A percentile compares a stretch with the other conserved stretches of the same genome.
phyloP scores from a whole-genome alignment of 2,329 filamentous ascomycete species.

The Monilinia fructigena region DNA sequence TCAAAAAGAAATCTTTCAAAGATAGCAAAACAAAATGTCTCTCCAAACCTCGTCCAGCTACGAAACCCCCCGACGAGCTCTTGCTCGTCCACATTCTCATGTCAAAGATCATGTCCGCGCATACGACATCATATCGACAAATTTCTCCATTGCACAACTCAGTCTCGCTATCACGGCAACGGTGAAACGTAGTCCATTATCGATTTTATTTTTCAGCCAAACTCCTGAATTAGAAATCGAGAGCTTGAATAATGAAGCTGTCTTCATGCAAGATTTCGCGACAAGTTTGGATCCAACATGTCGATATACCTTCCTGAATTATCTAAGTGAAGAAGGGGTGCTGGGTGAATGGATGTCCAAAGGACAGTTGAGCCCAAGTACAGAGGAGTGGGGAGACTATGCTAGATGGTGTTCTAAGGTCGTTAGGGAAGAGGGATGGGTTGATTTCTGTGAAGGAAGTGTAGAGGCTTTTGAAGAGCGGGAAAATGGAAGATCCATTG shows the following conservation, averaged over 20 bases:
- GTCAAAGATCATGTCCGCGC: background rate
- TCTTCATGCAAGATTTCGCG: slow-evolving; percentile 19
- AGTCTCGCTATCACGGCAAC: slow-evolving; percentile 19
- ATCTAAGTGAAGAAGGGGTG: slow-evolving; percentile 11
- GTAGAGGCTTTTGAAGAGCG: background rate
- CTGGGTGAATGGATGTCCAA: slow-evolving; percentile 16
- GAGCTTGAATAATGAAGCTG: background rate
- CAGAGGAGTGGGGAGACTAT: slow-evolving; percentile 16
- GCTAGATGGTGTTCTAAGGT: slow-evolving; percentile 4
- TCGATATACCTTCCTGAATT: slow-evolving; percentile 22
- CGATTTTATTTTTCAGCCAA: background rate
- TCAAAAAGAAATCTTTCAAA: background rate
- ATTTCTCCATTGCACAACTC: slow-evolving; percentile 13
- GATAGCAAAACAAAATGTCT: slow-evolving; percentile 6
- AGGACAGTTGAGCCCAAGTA: slow-evolving; percentile 7
- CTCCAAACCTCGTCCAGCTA: slow-evolving; percentile 12
- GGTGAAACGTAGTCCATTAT: slow-evolving; percentile 5
- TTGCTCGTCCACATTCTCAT: background rate
- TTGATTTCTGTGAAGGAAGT: background rate
- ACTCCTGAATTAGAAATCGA: background rate
- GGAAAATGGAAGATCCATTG: background rate
- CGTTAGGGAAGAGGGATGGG: slow-evolving; percentile 2
- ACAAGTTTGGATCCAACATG: slow-evolving; percentile 20
- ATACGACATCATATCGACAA: slow-evolving; percentile 17
- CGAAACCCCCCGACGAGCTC: background rate